Conservation (phyloP, 2,329 filamentous ascomycete genomes). For the Fonsecaea erecta region DNA sequence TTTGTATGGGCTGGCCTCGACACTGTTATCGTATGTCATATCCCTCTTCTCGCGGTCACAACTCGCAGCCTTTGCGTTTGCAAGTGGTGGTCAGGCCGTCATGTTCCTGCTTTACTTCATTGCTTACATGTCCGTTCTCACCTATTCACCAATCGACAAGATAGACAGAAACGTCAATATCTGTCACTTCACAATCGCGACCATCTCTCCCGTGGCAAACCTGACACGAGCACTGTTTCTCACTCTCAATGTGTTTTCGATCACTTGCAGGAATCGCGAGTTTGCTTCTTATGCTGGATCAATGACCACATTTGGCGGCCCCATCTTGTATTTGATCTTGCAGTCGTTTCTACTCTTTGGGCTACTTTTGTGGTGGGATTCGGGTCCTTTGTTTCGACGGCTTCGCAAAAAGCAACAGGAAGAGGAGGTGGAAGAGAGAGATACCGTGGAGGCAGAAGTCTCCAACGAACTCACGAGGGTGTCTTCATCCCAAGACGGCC, state of each 20-base stretch:
- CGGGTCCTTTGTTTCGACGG: constrained; percentile 67
- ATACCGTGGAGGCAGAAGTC: constrained; percentile 62
- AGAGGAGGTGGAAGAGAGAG: constrained; percentile 46
- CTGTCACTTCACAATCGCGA: constrained; percentile 75
- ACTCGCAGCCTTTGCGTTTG: constrained; percentile 81
- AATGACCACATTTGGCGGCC: constrained; percentile 77
- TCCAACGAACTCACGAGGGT: constrained; percentile 68
- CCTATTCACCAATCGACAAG: constrained; percentile 70
- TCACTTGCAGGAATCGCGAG: constrained; percentile 69
- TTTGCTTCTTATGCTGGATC: constrained; percentile 71
- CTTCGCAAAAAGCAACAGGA: constrained; percentile 53
- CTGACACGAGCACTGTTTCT: constrained; percentile 75
- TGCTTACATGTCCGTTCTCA: constrained; percentile 72
- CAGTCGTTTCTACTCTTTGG: constrained; percentile 74
- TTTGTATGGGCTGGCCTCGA: constrained; percentile 79
- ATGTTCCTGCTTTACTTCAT: constrained; percentile 74
- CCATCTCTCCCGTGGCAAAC: constrained; percentile 76
- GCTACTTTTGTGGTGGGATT: constrained; percentile 78
- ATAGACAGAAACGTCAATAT: constrained; percentile 71
- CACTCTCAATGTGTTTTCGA: constrained; percentile 80
- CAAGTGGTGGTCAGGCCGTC: constrained; percentile 74
- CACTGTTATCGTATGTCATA: constrained; percentile 76
- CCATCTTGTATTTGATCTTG: constrained; percentile 78
- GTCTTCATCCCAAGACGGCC: constrained; percentile 65
- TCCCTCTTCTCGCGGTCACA: constrained; percentile 80